A percentile compares a stretch with the other conserved stretches of the same genome.
Evolutionary conservation across 768 basidiomycete genomes (phyloP).

Genomic region (Paxillus involutus): DNA sequence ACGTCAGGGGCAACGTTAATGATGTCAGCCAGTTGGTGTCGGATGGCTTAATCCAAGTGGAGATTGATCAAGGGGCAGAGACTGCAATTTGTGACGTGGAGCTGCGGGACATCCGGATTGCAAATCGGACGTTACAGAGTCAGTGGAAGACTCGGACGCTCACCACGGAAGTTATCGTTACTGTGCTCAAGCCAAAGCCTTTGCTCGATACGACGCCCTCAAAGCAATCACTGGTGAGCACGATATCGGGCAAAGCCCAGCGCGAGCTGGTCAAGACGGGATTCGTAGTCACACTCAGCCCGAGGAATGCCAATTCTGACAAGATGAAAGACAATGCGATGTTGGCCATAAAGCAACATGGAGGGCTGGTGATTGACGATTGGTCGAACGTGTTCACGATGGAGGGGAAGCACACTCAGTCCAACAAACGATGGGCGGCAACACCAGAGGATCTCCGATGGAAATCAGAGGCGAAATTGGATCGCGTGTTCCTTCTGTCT

Average conservation of each 20-base stretch:
- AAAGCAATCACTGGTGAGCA: constrained; percentile 40
- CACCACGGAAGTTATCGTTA: constrained; percentile 40
- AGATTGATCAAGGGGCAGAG: constrained; percentile 38
- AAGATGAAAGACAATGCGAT: constrained; percentile 44
- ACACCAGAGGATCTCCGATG: constrained; percentile 46
- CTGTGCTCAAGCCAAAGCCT: constrained; percentile 38
- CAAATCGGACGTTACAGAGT: constrained; percentile 45
- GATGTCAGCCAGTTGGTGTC: constrained; percentile 33
- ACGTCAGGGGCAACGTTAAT: constrained; percentile 28
- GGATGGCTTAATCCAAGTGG: constrained; percentile 34
- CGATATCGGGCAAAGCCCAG: constrained; percentile 33
- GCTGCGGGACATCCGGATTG: constrained; percentile 47
- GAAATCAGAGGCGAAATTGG: constrained; percentile 36
- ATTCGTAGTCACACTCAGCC: constrained; percentile 56
- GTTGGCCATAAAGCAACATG: constrained; percentile 44
- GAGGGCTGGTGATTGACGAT: constrained; percentile 63
- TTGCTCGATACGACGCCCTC: constrained; percentile 47
- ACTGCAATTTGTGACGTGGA: constrained; percentile 25
- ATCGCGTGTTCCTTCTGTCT: constrained; percentile 64
- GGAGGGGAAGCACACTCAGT: constrained; percentile 46
- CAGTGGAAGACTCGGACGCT: constrained; percentile 57
- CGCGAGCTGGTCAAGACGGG: constrained; percentile 49
- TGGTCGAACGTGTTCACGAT: constrained; percentile 56
- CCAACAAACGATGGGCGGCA: constrained; percentile 55
- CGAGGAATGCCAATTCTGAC: constrained; percentile 34